phyloP scores from a whole-genome alignment of 257 asterid species.

The Solanum pimpinellifolium region DNA sequence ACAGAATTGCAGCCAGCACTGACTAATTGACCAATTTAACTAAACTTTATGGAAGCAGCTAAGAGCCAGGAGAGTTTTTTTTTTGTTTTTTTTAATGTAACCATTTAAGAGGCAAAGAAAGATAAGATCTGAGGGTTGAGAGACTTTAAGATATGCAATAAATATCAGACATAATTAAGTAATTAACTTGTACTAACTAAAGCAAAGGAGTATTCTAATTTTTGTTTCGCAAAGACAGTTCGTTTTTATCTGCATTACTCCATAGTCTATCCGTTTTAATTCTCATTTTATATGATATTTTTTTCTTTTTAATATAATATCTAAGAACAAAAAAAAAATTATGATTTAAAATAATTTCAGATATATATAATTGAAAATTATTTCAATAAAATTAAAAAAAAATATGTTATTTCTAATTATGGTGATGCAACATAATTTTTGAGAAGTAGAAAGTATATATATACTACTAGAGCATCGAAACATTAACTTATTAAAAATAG shows the following conservation, averaged over 20 bases:
- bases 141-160: background rate
- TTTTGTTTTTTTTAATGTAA: background rate
- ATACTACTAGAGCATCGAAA: background rate
- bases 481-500: background rate
- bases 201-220: background rate
- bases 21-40: background rate
- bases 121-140: background rate
- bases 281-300: too few species aligned
- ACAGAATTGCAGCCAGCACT: background rate
- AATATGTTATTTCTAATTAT: fast-evolving
- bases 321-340: too few species aligned
- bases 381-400: too few species aligned
- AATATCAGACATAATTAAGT: background rate
- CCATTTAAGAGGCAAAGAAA: background rate
- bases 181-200: background rate
- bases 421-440: too few species aligned
- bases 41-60: background rate
- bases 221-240: background rate
- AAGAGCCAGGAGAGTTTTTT: background rate
- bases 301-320: too few species aligned
- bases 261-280: too few species aligned
- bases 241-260: background rate
- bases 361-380: background rate
- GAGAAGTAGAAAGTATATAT: too few species aligned
- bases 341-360: too few species aligned